A percentile compares a stretch with the other conserved stretches of the same genome.
Conservation (phyloP, 2,329 filamentous ascomycete species). For the Fragosphaeria purpurea region DNA sequence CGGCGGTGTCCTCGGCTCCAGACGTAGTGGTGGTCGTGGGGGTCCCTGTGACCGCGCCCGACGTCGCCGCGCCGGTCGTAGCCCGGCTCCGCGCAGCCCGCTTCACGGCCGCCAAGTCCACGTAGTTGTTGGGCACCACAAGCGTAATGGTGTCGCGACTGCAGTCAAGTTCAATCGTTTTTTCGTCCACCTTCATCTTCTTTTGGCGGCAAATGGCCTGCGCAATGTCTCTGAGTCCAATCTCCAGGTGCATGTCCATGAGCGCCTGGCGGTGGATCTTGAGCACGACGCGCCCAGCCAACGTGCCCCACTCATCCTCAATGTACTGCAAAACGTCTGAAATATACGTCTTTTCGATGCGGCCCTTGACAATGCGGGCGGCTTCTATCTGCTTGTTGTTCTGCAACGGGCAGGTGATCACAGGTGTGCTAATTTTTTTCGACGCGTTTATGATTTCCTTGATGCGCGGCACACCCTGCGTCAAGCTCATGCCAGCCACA, state of each 20-base stretch:
- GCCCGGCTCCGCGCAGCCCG: constrained; percentile 37
- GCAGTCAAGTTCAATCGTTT: constrained; percentile 52
- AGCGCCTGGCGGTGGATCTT: constrained; percentile 73
- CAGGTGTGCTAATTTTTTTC: constrained; percentile 83
- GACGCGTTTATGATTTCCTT: constrained; percentile 99
- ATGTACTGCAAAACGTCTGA: constrained; percentile 71
- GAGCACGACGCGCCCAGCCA: constrained; percentile 66
- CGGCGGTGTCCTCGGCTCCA: constrained; percentile 39
- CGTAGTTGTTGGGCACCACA: constrained; percentile 48
- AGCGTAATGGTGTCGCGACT: constrained; percentile 60
- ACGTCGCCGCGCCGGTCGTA: constrained; percentile 28
- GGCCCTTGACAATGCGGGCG: constrained; percentile 82
- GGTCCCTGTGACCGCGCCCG: constrained; percentile 26
- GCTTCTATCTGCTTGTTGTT: constrained; percentile 66
- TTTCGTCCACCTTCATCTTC: constrained; percentile 62
- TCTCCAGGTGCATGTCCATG: constrained; percentile 69
- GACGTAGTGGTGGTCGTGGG: constrained; percentile 26
- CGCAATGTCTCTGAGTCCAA: constrained; percentile 63
- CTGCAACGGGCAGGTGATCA: constrained; percentile 78
- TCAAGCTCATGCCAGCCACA: constrained; percentile 99
- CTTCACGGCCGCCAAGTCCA: constrained; percentile 38
- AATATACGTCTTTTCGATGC: constrained; percentile 90
- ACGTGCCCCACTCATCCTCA: constrained; percentile 79
- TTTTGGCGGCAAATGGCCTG: constrained; percentile 69
- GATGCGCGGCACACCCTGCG: constrained; percentile 97